Evolutionary conservation across 78 protist genomes (phyloP), one percentile per base, ranked within the genome.

Genomic region (Dictyostelium capitatum): DNA sequence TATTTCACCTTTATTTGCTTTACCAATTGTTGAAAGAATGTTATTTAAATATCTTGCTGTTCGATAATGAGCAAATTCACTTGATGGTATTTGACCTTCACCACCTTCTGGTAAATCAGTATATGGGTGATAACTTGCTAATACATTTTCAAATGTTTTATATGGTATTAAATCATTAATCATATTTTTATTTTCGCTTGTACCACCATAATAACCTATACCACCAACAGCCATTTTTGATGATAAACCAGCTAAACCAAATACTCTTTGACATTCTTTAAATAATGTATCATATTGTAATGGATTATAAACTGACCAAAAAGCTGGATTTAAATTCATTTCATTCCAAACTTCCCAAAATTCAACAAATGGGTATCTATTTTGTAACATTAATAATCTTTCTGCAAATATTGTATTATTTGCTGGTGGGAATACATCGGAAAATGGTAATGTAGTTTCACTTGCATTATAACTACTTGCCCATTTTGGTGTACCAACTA

Each of bases 301-400:
- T 6, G 79, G 56, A 41, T 72, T 43, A 54, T 78, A 78, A 32
- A 11, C 17, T n/a, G 83, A 69, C 56, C 65, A 78, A 54, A 78
- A 78, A 14, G 25, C 64, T 28, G 83, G 83, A 25, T 30, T 6
- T 10, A 78, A 23, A 32, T 78, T 78, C 43, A 28, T 25, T 54
- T 78, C 83, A 32, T 78, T 78, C 83, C 83, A 78, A 15, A 78
- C 37, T 59, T 78, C 83, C 83, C 83, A 78, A 53, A 47, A 54
- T 46, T 62, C 30, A 2, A 77, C 82, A 48, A 25, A 77, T 25
- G 82, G 69, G 19, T 77, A 77, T 17, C 82, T 37, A 53, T 11
- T 30, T 23, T 7, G n/a, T 28, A 77, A 28, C 3, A 12, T 53
- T 14, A 77, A 7, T 25, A 77, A 5, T 46, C 41, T 43, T 11